Base-by-base conservation (phyloP, 345 rosid species). In the Camelina hispida region DNA sequence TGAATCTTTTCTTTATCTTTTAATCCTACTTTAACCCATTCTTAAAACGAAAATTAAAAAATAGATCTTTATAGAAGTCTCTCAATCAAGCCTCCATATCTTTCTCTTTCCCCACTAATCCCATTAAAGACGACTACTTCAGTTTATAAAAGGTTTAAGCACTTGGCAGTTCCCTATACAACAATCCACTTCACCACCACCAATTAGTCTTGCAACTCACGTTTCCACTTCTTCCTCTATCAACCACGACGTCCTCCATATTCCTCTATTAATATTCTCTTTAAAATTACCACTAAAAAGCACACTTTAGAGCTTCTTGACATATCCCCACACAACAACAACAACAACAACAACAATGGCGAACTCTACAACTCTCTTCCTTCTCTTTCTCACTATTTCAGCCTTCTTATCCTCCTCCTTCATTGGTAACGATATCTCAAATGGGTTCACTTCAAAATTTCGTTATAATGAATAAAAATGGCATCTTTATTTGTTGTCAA, bases 321-420 rank as follows among this genome's bases (percentile, higher is more conserved):
- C 48, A 9, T n/a, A 62, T 69, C 58, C 60, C 7, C 42, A 37
- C 57, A 43, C n/a, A 54, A 51, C 40, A 34, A 30, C 34, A 28
- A 75, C 15, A 40, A 42, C 47, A 42, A 42, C n/a, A 68, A 62
- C 48, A 67, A 68, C 73, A 66, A 86, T 87, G 90, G 15, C 73
- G 7, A 65, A 78, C 57, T 64, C 72, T 76, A 73, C 78, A 38
- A 22, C 65, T 62, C 48, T 78, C 59, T 37, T 70, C 62, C 77
- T 83, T 64, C 55, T 85, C 67, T 47, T 82, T 43, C 66, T 35
- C 71, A 53, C 84, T 23, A 55, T 74, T 43, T 69, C 78, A 37
- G 2, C 71, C 80, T 55, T 52, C 22, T 68, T 71, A 12, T 61
- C 70, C 35, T 56, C 69, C 20, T 56, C 69, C 43, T 11, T 64